A percentile compares a stretch with the other conserved stretches of the same genome.
Conservation (phyloP, 495 filamentous ascomycete species). For the Coniosporium apollinis region DNA sequence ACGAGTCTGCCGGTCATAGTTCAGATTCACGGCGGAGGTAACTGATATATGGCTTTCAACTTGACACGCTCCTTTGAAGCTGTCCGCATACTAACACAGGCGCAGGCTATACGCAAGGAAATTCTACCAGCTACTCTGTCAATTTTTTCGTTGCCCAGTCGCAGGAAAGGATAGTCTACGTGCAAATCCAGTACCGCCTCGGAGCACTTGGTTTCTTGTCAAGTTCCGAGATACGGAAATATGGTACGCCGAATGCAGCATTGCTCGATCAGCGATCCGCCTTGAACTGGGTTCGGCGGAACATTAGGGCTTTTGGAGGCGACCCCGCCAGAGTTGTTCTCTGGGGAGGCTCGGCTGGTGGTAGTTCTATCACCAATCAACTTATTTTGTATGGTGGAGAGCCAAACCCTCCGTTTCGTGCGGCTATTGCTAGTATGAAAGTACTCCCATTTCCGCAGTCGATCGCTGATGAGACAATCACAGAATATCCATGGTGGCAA, state of each 20-base stretch:
- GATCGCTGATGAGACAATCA: neutral
- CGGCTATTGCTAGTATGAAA: slow-evolving; percentile 9
- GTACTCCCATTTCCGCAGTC: neutral
- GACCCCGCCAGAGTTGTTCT: slow-evolving; percentile 18
- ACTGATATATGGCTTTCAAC: slow-evolving; percentile 3
- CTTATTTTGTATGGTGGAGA: slow-evolving; percentile 15
- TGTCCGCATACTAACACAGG: neutral
- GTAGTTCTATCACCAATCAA: slow-evolving; percentile 11
- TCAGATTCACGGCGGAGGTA: slow-evolving; percentile 15
- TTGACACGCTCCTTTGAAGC: neutral
- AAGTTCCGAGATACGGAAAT: slow-evolving; percentile 15
- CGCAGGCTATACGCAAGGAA: slow-evolving; percentile 3
- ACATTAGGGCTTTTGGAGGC: slow-evolving; percentile 13
- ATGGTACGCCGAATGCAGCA: slow-evolving; percentile 21
- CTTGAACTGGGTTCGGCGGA: slow-evolving; percentile 20
- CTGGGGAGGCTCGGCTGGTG: slow-evolving; percentile 17
- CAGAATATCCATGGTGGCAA: slow-evolving; percentile 12
- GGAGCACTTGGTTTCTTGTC: slow-evolving; percentile 21
- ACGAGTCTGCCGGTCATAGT: slow-evolving; percentile 10
- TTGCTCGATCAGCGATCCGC: slow-evolving; percentile 22
- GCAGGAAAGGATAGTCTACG: slow-evolving; percentile 15
- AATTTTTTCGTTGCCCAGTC: slow-evolving; percentile 12
- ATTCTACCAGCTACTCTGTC: slow-evolving; percentile 7
- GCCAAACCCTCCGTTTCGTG: slow-evolving; percentile 12
- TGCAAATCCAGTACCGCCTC: slow-evolving; percentile 22